A percentile compares a stretch with the other conserved stretches of the same genome.
These are phyloP conservation scores for Rhodamnia argentea DNA, from an alignment of 345 rosid species.

Conservation along the genomic window DNA sequence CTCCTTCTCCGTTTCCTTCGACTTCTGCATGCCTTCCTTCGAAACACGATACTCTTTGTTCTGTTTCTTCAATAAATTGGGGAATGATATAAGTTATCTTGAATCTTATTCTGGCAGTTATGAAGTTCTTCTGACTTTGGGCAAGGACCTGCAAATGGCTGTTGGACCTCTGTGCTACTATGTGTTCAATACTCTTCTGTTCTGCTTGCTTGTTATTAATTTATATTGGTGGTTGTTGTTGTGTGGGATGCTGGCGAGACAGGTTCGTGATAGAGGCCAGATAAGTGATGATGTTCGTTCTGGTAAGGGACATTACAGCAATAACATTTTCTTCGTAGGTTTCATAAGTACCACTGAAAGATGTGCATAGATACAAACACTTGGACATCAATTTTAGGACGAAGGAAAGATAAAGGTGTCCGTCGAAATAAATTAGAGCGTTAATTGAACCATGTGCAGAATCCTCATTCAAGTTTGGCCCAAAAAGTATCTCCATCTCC, in stretches of 20 bases:
- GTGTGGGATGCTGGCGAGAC: conserved; percentile 45
- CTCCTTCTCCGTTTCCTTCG: neutral
- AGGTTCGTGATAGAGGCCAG: conserved; percentile 48
- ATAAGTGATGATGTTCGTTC: conserved; percentile 68
- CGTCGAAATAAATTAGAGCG: neutral
- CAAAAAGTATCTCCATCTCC: neutral
- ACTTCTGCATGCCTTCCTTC: neutral
- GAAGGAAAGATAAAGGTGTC: neutral
- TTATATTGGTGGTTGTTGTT: conserved; percentile 76
- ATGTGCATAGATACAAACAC: neutral
- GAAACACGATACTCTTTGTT: neutral
- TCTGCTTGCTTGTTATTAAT: conserved; percentile 53
- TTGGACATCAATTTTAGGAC: neutral
- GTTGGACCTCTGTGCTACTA: conserved; percentile 53
- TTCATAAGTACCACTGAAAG: neutral
- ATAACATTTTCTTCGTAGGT: neutral
- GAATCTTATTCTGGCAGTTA: conserved; percentile 31
- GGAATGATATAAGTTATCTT: neutral
- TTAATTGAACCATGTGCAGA: neutral
- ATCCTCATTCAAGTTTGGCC: neutral
- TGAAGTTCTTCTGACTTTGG: conserved; percentile 46
- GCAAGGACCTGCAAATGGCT: conserved; percentile 29
- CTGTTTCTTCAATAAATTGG: neutral
- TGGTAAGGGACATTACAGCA: conserved; percentile 20
- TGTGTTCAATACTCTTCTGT: conserved; percentile 68